Evolutionary conservation across 1,284 basidiomycete species (phyloP), one percentile per base, ranked within the genome.

Genomic region (Cryptococcus sp.): DNA sequence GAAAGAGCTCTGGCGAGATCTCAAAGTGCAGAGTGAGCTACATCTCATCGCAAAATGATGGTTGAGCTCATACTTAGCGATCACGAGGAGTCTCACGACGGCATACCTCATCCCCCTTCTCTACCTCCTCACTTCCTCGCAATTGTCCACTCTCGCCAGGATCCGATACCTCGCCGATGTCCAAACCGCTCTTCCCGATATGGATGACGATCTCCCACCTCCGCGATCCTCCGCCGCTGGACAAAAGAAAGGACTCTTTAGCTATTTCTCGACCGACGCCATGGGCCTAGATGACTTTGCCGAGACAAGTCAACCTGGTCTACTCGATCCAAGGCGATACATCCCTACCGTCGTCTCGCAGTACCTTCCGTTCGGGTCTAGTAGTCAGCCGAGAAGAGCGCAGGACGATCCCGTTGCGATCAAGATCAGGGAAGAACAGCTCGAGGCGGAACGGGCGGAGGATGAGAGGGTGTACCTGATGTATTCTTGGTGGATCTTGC

Each of bases 401-500:
- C 24, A 26, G 32, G 6, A 38, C 14, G 33, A 19, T 5, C 22
- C 23, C 37, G 38, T 21, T 12, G 36, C 23, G 12, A 10, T 51
- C 10, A 54, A 53, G 19, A 22, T 45, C 7, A 48, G 53, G 21
- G 50, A 57, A 36, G 49, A 50, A 16, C 56, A 62, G 43, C 41
- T 56, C 10, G 58, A 52, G 22, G 51, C 48, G 11, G 48, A 58
- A 14, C 44, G 44, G 26, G 54, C 50, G 5, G 69, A 70, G 24
- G 65, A 69, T 21, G 70, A 72, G 50, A 57, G 63, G 42, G 45
- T 68, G 45, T 74, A 71, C 58, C 57, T 74, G 39, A 65, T 62
- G 5, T 71, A 69, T 53, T 69, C 66, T 31, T 74, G 72, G 72
- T 73, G 71, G 71, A 53, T 73, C 5, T 52, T 74, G 25, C 63